Evolutionary conservation across 1,284 basidiomycete genomes (phyloP), one percentile per base, ranked within the genome.

Genomic region (Ceratobasidium sp.): DNA sequence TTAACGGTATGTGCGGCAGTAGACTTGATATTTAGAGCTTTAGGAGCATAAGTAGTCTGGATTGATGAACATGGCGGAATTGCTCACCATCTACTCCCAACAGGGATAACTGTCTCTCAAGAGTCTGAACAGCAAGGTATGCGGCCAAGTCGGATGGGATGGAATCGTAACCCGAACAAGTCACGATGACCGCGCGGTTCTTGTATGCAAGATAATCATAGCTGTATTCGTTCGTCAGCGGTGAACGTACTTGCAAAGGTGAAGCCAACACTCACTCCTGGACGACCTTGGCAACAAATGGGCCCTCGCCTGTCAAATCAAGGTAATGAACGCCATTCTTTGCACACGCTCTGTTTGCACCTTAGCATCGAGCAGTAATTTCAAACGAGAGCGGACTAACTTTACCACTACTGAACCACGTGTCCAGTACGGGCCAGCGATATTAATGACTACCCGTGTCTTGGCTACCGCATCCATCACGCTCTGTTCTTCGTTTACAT

Each of bases 151-250:
- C 91, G 13, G 87, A 86, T 1, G 91, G 90, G 15, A 91, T 76
- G 17, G 88, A 89, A 77, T 93, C 91, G 72, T 90, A 85, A 0
- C 89, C 91, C 70, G 86, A 89, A 2, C 85, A 81, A 13, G 87
- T 88, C 6, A 93, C 82, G 71, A 94, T 88, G 71, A 88, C 83
- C 0, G 90, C 80, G 22, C 85, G 83, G 0, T 85, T 88, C 75
- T 87, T 85, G 17, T 82, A 83, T 0, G 91, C 91, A 3, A 82
- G 75, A 73, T 84, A 88, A 77, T 93, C 88, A 74, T 83, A n/a
- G n/a, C n/a, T n/a, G n/a, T n/a, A n/a, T n/a, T n/a, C n/a, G n/a
- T n/a, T n/a, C n/a, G n/a, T n/a, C n/a, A n/a, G n/a, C n/a, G 89
- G 65, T 84, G 85, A 72, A 4, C n/a, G n/a, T n/a, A n/a, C n/a